Evolutionary conservation across 2,329 filamentous ascomycete species (phyloP), one percentile per base, ranked within the genome.

Genomic region (Botryotinia globosa): DNA sequence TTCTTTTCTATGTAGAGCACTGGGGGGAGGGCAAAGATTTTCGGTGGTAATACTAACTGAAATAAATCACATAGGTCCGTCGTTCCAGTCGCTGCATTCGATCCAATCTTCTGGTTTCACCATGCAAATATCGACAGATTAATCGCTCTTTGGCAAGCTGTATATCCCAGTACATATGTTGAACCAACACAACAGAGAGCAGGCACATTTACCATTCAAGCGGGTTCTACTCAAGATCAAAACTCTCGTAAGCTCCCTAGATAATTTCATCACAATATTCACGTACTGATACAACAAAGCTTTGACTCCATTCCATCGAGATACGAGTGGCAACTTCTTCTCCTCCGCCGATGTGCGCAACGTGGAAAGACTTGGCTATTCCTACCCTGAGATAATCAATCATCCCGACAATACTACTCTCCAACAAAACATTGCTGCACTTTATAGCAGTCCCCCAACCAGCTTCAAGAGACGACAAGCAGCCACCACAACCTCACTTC

Each of bases 131-230:
- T 93, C 20, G 93, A 96, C 78, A 88, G 93, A 6, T 81, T 92
- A 39, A 87, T 94, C 74, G 88, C 92, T 48, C 86, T 96, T 73
- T 96, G 92, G 92, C 92, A 95, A 82, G 83, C 86, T 0, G 81
- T 95, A 25, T 87, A 95, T 75, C 91, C 91, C 0, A 83, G 89
- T 37, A 87, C 87, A 39, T 94, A 89, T 82, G 86, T 94, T 9
- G 81, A 84, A 25, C 86, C 90, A 0, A 85, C 87, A 73, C 76
- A 82, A 7, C 87, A 85, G 72, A 82, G 81, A 29, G 85, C 85
- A 63, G 84, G 85, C 20, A 91, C 90, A 3, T 94, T 87, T 77
- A 91, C 89, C 0, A 87, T 85, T 10, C 78, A 84, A 1, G 81
- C 82, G 20, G 67, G 67, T 4, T 71, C 66, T 7, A 59, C 3